phyloP scores from a whole-genome alignment of 2,329 filamentous ascomycete species.

The Aspergillus aculeatus region DNA sequence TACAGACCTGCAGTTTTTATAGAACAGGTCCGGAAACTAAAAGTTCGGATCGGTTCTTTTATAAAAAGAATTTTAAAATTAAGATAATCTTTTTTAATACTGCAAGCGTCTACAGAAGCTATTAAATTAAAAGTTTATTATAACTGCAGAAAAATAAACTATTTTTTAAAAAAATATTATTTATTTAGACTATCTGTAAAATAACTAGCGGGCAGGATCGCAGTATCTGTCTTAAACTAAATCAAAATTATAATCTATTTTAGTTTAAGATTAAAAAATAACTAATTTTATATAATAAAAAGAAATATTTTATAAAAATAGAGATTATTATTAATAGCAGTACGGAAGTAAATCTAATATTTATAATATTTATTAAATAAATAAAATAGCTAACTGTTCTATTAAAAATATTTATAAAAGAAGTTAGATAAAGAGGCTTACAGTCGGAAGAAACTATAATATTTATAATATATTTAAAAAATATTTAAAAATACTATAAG shows the following conservation, averaged over 20 bases:
- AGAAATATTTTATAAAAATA: too few relatives aligned
- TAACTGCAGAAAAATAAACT: background rate
- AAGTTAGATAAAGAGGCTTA: too few relatives aligned
- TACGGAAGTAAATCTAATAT: background rate
- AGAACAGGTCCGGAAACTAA: too few relatives aligned
- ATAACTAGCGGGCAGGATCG: background rate
- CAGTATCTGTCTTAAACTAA: background rate
- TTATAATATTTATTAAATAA: background rate
- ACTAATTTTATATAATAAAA: background rate
- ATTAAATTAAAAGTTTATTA: background rate
- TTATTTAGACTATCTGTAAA: background rate
- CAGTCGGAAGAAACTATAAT: too few relatives aligned
- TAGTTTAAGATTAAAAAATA: background rate
- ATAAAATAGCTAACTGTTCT: background rate
- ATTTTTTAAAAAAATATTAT: background rate
- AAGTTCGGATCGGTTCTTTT: too few relatives aligned
- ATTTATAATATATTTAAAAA: background rate
- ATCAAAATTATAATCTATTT: background rate
- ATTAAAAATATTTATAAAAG: background rate
- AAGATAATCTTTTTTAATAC: too few relatives aligned
- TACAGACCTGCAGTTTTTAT: too few relatives aligned
- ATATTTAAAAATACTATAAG: too few relatives aligned
- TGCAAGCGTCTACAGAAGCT: too few relatives aligned
- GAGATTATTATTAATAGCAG: too few relatives aligned
- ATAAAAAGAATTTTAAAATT: too few relatives aligned